Conservation (phyloP, 192 early-diverging fungal species). For the Geranomyces variabilis region DNA sequence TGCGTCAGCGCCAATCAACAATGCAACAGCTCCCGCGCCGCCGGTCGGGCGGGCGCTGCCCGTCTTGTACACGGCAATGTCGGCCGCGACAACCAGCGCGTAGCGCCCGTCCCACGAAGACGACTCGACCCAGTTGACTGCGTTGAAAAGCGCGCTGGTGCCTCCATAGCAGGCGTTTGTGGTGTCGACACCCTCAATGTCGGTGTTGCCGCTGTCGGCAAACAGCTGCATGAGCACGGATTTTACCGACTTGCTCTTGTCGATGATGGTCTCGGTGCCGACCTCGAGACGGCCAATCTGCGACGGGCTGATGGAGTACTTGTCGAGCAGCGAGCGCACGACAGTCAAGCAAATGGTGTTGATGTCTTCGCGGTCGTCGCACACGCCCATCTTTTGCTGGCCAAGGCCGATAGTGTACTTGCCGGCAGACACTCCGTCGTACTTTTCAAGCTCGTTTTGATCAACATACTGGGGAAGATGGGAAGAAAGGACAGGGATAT, state of each 20-base stretch:
- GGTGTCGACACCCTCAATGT: slow-evolving; percentile 96
- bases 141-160: slow-evolving; percentile 93
- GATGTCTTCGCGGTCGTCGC: slow-evolving; percentile 96
- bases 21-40: slow-evolving; percentile 88
- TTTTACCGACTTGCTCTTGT: slow-evolving; percentile 99
- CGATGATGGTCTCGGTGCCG: slow-evolving; percentile 98
- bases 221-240: slow-evolving; percentile 96
- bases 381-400: slow-evolving; percentile 91
- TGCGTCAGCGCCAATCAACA: slow-evolving; percentile 91
- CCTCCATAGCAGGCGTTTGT: slow-evolving; percentile 99
- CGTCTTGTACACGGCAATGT: slow-evolving; percentile 94
- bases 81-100: slow-evolving; percentile 72
- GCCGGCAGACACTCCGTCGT: slow-evolving; percentile 90
- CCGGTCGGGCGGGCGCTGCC: slow-evolving; percentile 93
- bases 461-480: slow-evolving; percentile 52
- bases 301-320: slow-evolving; percentile 82
- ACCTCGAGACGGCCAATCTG: slow-evolving; percentile 95
- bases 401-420: slow-evolving; percentile 99
- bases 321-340: slow-evolving; percentile 90
- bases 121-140: slow-evolving; percentile 96
- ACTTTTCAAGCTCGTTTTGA: slow-evolving; percentile 69
- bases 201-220: slow-evolving; percentile 84
- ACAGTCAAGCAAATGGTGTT: slow-evolving; percentile 86
- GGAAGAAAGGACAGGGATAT: neutral
- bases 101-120: slow-evolving; percentile 92